phyloP scores from a whole-genome alignment of 2,329 filamentous ascomycete species.

The Corniculantispora saksenae region DNA sequence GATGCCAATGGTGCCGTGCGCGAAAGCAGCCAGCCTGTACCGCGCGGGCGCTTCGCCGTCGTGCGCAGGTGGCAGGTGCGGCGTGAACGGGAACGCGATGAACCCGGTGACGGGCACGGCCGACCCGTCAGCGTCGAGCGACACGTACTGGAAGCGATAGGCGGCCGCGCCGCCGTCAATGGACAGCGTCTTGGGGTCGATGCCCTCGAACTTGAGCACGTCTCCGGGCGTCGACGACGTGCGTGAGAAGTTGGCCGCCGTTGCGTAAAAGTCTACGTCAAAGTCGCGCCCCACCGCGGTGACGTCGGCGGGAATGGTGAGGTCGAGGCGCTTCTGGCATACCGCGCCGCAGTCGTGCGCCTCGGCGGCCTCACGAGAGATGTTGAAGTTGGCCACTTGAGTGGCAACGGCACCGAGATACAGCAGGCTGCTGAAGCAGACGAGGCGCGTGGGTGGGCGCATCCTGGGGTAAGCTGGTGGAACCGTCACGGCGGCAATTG shows the following conservation, averaged over 20 bases:
- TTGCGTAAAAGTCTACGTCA: conserved; percentile 21
- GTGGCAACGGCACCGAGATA: background rate
- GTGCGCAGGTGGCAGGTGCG: background rate
- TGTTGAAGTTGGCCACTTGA: conserved; percentile 15
- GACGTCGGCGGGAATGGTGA: conserved; percentile 21
- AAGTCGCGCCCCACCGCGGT: conserved; percentile 17
- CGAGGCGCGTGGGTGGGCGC: too few species aligned
- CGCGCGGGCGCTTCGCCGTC: background rate
- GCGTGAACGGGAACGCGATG: conserved; percentile 17
- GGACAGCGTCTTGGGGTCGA: conserved; percentile 15
- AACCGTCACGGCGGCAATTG: background rate
- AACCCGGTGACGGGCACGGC: conserved; percentile 23
- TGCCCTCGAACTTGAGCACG: conserved; percentile 22
- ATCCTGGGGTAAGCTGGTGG: background rate
- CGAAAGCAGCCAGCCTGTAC: conserved; percentile 19
- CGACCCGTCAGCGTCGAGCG: conserved; percentile 19
- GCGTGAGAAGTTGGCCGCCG: conserved; percentile 21
- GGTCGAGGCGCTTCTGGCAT: conserved; percentile 16
- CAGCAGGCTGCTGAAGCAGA: background rate
- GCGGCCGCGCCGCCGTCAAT: conserved; percentile 20
- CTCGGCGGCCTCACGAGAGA: conserved; percentile 5
- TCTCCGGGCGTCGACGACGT: conserved; percentile 17
- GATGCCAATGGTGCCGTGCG: conserved; percentile 23
- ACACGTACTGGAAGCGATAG: conserved; percentile 25
- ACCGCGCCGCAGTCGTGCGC: conserved; percentile 16